Conservation (phyloP, 139 green algal genomes). For the Desmodesmus armatus region DNA sequence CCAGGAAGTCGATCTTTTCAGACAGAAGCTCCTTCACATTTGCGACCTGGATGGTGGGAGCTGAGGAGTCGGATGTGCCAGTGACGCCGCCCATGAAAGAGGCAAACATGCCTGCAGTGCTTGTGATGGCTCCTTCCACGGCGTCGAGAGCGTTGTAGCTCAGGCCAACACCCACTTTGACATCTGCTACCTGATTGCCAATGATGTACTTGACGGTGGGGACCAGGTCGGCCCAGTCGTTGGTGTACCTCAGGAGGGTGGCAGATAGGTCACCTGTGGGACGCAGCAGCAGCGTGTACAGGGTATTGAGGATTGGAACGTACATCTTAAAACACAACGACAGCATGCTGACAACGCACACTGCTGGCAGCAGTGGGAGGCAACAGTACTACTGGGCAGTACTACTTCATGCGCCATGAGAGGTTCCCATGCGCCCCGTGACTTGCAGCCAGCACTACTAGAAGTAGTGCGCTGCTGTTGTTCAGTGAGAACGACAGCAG, state of each 20-base stretch:
- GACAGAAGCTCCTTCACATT: constrained; percentile 2
- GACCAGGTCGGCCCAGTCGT: constrained; percentile 15
- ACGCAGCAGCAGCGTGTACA: background rate
- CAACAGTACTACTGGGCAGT: too few relatives aligned
- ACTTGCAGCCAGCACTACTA: too few relatives aligned
- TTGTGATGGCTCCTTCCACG: background rate
- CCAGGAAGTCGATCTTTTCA: constrained; percentile 56
- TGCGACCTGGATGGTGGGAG: constrained; percentile 1
- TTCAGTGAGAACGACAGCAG: too few relatives aligned
- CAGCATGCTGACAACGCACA: too few relatives aligned
- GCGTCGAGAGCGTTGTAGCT: constrained; percentile 42
- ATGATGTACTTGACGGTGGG: background rate
- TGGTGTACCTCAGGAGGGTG: constrained; percentile 43
- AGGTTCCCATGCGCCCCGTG: too few relatives aligned
- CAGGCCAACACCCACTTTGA: constrained; percentile 44
- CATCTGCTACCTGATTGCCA: background rate
- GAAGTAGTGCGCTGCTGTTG: too few relatives aligned
- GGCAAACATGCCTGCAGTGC: constrained; percentile 24
- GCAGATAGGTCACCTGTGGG: constrained; percentile 56
- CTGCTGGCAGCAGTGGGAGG: too few relatives aligned
- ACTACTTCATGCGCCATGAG: too few relatives aligned
- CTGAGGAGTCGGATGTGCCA: background rate
- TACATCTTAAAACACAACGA: too few relatives aligned
- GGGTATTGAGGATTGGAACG: too few relatives aligned
- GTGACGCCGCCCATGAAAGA: constrained; percentile 17